Evolutionary conservation across 345 rosid genomes (phyloP).

Genomic region (Euphorbia pulcherrima): DNA sequence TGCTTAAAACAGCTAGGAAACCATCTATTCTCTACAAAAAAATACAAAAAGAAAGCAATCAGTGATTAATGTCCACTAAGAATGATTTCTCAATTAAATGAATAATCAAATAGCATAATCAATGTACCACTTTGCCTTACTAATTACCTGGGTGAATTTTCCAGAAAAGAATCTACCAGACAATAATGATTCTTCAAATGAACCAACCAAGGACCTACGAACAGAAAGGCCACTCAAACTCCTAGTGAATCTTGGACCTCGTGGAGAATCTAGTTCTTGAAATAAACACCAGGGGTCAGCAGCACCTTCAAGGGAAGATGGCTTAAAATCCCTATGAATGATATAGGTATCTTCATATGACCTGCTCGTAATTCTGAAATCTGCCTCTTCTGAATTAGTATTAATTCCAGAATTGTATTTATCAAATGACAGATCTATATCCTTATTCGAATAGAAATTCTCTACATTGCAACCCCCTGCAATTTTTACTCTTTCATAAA

Average conservation of each 20-base stretch:
- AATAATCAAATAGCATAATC: conserved; percentile 8
- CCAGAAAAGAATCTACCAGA: conserved; percentile 80
- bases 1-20: conserved; percentile 88
- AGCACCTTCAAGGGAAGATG: conserved; percentile 53
- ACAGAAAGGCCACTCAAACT: conserved; percentile 73
- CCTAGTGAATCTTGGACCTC: conserved; percentile 45
- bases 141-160: conserved; percentile 56
- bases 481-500: conserved; percentile 48
- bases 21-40: conserved; percentile 70
- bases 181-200: conserved; percentile 89
- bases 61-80: neutral
- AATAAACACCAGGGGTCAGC: conserved; percentile 34
- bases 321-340: conserved; percentile 43
- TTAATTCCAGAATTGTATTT: conserved; percentile 25
- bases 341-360: conserved; percentile 55
- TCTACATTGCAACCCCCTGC: conserved; percentile 29
- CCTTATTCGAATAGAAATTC: conserved; percentile 29
- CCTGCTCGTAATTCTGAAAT: conserved; percentile 38
- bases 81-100: neutral
- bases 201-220: conserved; percentile 90
- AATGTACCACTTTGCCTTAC: neutral
- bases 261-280: conserved; percentile 48
- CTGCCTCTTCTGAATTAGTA: conserved; percentile 34
- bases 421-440: conserved; percentile 38
- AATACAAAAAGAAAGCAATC: conserved; percentile 16